phyloP scores from a whole-genome alignment of 306 rosid genomes.

The Sicyos baderoa region DNA sequence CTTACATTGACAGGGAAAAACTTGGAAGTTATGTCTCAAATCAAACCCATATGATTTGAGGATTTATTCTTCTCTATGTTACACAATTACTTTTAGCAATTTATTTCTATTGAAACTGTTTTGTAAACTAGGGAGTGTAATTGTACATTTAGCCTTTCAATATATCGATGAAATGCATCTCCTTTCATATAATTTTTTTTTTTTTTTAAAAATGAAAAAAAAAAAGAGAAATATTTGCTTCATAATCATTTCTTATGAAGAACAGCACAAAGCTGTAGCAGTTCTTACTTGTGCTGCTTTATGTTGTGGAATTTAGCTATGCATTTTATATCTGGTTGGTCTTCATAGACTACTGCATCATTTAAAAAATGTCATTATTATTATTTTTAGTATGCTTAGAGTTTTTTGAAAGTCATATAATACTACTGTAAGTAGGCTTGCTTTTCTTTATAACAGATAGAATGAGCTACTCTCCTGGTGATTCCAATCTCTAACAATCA shows the following conservation, averaged over 20 bases:
- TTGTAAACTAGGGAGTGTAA: neutral
- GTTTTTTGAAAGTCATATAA: slow-evolving; percentile 4
- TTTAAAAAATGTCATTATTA: neutral
- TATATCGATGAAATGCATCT: neutral
- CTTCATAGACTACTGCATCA: neutral
- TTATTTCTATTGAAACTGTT: neutral
- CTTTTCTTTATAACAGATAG: neutral
- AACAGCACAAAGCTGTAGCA: neutral
- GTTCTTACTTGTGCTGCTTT: neutral
- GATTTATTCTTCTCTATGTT: neutral
- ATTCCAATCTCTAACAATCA: neutral
- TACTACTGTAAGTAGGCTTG: neutral
- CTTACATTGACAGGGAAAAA: neutral
- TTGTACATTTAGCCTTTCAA: neutral
- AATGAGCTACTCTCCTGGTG: neutral
- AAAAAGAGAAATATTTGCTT: neutral
- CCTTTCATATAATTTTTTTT: no score
- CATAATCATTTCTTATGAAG: no score
- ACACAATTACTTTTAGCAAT: neutral
- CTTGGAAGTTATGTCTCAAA: neutral
- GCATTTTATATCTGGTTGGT: neutral
- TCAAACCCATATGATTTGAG: neutral
- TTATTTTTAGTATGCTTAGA: slow-evolving; percentile 4
- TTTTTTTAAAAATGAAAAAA: neutral
- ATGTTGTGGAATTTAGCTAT: neutral